Evolutionary conservation across 495 filamentous ascomycete species (phyloP).

Genomic region (Penicillium taxi): DNA sequence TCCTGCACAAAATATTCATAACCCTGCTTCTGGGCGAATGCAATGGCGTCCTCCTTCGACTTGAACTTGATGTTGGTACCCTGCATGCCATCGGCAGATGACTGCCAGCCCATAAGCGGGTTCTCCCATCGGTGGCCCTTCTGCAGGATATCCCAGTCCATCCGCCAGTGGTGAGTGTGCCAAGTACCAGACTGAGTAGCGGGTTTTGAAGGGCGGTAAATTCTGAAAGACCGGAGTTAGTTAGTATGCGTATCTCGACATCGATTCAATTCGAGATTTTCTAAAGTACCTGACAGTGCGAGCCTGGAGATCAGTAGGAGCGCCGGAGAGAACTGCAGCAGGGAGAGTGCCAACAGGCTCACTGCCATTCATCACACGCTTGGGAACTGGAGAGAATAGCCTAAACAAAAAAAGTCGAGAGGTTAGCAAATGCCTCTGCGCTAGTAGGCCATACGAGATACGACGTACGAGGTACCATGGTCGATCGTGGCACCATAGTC

Average conservation of each 20-base stretch:
- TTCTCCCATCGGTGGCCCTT: slow-evolving; percentile 98
- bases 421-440: slow-evolving; percentile 17
- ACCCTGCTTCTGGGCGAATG: slow-evolving; percentile 95
- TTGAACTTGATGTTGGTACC: slow-evolving; percentile 85
- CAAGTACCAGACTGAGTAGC: slow-evolving; percentile 89
- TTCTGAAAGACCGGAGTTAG: slow-evolving; percentile 48
- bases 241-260: too few relatives aligned
- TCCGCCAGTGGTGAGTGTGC: slow-evolving; percentile 79
- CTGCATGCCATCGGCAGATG: slow-evolving; percentile 87
- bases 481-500: slow-evolving; percentile 73
- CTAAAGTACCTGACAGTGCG: slow-evolving; percentile 74
- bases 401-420: slow-evolving; percentile 34
- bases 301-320: slow-evolving; percentile 86
- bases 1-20: slow-evolving; percentile 99
- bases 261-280: not conserved
- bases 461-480: slow-evolving; percentile 68
- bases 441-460: slow-evolving; percentile 1
- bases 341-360: slow-evolving; percentile 68
- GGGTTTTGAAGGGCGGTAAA: slow-evolving; percentile 81
- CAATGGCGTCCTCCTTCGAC: slow-evolving; percentile 87
- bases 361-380: slow-evolving; percentile 80
- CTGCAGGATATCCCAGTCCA: slow-evolving; percentile 93
- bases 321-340: slow-evolving; percentile 83
- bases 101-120: slow-evolving; percentile 96
- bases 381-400: slow-evolving; percentile 81